phyloP scores from a whole-genome alignment of 108 stramenopile species.

The Skeletonema marinoi region DNA sequence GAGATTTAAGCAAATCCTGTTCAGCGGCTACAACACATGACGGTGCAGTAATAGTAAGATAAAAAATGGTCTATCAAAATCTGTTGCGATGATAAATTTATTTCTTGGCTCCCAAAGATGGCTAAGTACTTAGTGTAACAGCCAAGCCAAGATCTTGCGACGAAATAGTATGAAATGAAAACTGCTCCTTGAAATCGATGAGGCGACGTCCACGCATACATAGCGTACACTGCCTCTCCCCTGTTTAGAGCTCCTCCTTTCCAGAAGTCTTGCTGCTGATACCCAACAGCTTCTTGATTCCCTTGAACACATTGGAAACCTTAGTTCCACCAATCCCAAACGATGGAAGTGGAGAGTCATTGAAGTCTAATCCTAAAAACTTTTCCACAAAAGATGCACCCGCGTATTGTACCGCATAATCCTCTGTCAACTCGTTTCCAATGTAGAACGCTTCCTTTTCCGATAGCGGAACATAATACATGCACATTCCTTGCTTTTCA shows the following conservation, averaged over 20 bases:
- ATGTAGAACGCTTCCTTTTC: constrained; percentile 60
- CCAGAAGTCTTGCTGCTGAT: background rate
- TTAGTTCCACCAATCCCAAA: constrained; percentile 2
- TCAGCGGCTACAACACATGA: background rate
- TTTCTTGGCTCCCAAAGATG: background rate
- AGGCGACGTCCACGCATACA: background rate
- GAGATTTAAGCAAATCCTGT: background rate
- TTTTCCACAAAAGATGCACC: constrained; percentile 8
- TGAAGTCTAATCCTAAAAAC: background rate
- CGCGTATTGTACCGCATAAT: constrained; percentile 29
- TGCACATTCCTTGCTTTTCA: constrained; percentile 67
- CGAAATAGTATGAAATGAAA: background rate
- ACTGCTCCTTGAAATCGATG: background rate
- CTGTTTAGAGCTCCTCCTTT: background rate
- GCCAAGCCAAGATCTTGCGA: background rate
- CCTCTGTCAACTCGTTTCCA: constrained; percentile 42
- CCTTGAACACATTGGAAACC: constrained; percentile 22
- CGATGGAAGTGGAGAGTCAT: background rate
- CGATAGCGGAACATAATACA: constrained; percentile 70
- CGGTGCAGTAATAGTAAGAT: background rate
- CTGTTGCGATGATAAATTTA: background rate
- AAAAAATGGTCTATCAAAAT: background rate
- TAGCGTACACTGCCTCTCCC: background rate
- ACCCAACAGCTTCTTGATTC: constrained; percentile 21
- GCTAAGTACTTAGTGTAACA: background rate